Evolutionary conservation across 2,329 filamentous ascomycete genomes (phyloP).

Genomic region (Neofusicoccum umdonicola): DNA sequence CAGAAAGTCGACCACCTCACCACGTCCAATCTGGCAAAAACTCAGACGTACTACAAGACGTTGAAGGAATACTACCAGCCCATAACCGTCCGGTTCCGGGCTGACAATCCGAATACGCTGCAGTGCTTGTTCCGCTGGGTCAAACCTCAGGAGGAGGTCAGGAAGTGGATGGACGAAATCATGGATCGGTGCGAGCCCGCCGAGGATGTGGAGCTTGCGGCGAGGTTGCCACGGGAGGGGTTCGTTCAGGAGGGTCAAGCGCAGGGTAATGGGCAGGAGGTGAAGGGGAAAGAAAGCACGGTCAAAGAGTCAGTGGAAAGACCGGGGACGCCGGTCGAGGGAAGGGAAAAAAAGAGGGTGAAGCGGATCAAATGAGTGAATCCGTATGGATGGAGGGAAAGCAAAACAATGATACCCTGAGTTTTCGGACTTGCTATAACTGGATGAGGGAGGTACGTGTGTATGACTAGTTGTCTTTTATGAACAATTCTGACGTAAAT

Average conservation of each 20-base stretch:
- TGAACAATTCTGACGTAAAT: no score
- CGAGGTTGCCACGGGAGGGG: conserved; percentile 51
- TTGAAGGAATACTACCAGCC: conserved; percentile 60
- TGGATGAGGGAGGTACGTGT: no score
- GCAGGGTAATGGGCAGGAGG: background rate
- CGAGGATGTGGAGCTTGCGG: conserved; percentile 54
- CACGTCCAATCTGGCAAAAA: conserved; percentile 61
- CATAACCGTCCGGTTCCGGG: conserved; percentile 61
- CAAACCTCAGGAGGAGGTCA: conserved; percentile 41
- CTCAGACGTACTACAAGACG: conserved; percentile 31
- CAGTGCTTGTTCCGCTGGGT: conserved; percentile 57
- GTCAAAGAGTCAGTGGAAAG: no score
- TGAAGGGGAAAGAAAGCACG: background rate
- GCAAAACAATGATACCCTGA: no score
- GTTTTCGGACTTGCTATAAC: no score
- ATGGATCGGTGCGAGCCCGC: conserved; percentile 58
- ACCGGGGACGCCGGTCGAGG: background rate
- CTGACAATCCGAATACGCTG: conserved; percentile 51
- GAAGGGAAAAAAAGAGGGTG: background rate
- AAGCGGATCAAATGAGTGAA: background rate
- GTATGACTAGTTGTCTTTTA: no score
- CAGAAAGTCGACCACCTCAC: conserved; percentile 17
- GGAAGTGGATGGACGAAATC: conserved; percentile 39
- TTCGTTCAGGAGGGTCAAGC: conserved; percentile 23
- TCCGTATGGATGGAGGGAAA: no score